Percentiles rank a stretch among this genome's conserved stretches.
Evolutionary conservation across 169 alveolate genomes (phyloP).

Genomic region (Plasmodium berghei): DNA sequence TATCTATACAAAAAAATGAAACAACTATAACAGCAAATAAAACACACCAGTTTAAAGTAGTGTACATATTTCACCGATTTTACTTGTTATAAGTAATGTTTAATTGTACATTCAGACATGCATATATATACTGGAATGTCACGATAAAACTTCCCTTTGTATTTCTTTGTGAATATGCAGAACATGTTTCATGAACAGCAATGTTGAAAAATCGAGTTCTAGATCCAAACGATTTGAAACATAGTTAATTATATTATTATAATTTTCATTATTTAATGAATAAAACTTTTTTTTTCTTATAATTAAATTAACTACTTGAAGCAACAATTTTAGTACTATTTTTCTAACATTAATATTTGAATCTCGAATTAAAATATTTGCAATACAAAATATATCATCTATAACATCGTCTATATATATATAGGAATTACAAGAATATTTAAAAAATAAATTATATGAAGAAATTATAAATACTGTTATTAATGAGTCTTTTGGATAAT

Average conservation of each 20-base stretch:
- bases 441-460: conserved; percentile 38
- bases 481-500: conserved; percentile 16
- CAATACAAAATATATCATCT: conserved; percentile 28
- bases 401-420: conserved; percentile 32
- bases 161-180: neutral
- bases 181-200: conserved; percentile 13
- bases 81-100: no score
- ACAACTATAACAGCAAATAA: no score
- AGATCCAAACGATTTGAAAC: conserved; percentile 1
- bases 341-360: conserved; percentile 17
- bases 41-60: no score
- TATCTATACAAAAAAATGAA: no score
- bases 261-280: conserved; percentile 37
- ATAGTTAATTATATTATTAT: conserved; percentile 26
- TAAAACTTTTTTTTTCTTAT: conserved; percentile 41
- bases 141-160: no score
- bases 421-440: conserved; percentile 25
- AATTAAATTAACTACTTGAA: conserved; percentile 37
- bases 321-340: conserved; percentile 23
- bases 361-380: conserved; percentile 15
- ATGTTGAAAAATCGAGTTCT: conserved; percentile 21
- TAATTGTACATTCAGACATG: no score
- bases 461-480: conserved; percentile 32
- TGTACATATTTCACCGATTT: no score
- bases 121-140: no score